Percentiles rank a stretch among this genome's conserved stretches.
phyloP scores from a whole-genome alignment of 1,284 basidiomycete genomes.

The Meripilus lineatus region DNA sequence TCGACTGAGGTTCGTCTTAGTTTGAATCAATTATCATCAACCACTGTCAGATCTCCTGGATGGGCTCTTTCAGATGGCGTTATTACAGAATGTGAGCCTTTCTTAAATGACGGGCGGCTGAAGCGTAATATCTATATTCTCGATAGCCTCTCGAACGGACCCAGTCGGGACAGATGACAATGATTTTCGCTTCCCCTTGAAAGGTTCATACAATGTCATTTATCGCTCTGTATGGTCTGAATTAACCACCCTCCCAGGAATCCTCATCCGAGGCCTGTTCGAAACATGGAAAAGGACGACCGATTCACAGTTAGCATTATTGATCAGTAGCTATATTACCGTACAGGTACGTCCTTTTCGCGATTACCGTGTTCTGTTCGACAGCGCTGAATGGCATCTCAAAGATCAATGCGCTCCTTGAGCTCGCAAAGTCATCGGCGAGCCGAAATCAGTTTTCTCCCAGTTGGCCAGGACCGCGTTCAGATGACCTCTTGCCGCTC shows the following conservation, averaged over 20 bases:
- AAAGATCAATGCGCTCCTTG: neutral
- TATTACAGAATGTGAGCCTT: neutral
- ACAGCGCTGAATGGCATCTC: no score
- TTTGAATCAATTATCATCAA: neutral
- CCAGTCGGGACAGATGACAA: neutral
- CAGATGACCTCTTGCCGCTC: neutral
- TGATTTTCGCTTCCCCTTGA: neutral
- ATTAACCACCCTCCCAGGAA: neutral
- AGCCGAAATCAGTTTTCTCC: neutral
- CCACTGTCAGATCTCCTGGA: neutral
- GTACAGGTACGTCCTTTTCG: neutral
- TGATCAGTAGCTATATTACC: neutral
- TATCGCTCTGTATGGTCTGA: neutral
- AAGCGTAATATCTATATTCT: neutral
- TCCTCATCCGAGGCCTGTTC: neutral
- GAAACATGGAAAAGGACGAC: neutral
- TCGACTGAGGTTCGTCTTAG: neutral
- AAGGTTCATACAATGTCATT: neutral
- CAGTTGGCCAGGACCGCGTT: neutral
- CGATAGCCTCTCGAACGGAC: neutral
- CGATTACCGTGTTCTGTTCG: no score
- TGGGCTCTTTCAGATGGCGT: neutral
- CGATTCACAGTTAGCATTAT: neutral
- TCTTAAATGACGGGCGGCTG: neutral
- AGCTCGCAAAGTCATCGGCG: neutral